Percentiles rank a stretch among this genome's conserved stretches.
Conservation (phyloP, 495 filamentous ascomycete species). For the Penicillium subrubescens region DNA sequence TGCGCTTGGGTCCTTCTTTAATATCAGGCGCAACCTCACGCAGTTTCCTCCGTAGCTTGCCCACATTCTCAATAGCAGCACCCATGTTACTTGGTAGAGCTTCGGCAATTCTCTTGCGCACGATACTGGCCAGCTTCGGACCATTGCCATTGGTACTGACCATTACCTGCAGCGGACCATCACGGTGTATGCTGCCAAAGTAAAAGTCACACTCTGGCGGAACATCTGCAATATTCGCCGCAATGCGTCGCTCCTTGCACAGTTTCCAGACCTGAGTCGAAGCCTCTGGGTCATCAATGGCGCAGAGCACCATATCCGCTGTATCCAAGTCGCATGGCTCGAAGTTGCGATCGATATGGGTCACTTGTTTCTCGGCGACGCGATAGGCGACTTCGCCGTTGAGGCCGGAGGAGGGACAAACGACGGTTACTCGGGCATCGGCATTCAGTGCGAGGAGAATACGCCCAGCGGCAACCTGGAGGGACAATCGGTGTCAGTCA, state of each 20-base stretch:
- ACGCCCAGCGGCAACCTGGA: conserved; percentile 89
- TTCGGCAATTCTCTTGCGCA: conserved; percentile 79
- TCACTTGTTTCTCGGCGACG: conserved; percentile 69
- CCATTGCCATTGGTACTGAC: conserved; percentile 98
- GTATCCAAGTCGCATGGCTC: conserved; percentile 76
- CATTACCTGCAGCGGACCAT: conserved; percentile 97
- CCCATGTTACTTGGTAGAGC: conserved; percentile 76
- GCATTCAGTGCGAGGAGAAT: conserved; percentile 93
- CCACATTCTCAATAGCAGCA: conserved; percentile 80
- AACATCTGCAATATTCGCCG: conserved; percentile 96
- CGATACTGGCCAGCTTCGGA: conserved; percentile 84
- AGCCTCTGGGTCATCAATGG: conserved; percentile 87
- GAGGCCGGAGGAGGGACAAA: conserved; percentile 76
- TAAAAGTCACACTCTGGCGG: conserved; percentile 98
- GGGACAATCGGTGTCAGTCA: conserved; percentile 16
- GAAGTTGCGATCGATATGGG: conserved; percentile 80
- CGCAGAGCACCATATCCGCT: conserved; percentile 85
- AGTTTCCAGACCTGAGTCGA: conserved; percentile 87
- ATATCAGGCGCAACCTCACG: conserved; percentile 69
- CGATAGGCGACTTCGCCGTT: conserved; percentile 87
- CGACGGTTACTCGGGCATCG: conserved; percentile 84
- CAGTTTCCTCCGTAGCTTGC: conserved; percentile 75
- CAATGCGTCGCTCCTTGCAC: conserved; percentile 80
- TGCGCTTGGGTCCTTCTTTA: conserved; percentile 82
- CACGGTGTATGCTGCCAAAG: conserved; percentile 92